Conservation (phyloP, 257 asterid genomes). For the Solanum pinnatisectum region DNA sequence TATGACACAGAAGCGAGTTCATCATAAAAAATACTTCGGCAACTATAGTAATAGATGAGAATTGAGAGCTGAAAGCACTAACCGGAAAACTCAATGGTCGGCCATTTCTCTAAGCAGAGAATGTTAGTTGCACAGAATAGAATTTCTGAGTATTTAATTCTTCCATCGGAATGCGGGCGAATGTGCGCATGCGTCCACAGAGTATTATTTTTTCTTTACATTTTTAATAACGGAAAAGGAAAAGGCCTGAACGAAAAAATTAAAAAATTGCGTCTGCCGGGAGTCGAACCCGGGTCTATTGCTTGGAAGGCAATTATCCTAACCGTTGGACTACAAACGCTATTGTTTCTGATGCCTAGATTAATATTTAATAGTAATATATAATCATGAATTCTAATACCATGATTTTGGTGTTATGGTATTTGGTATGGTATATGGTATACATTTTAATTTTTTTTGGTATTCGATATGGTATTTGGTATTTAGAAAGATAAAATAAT, state of each 20-base stretch:
- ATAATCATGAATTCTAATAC: too few species aligned
- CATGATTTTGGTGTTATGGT: background rate
- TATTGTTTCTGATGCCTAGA: background rate
- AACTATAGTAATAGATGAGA: background rate
- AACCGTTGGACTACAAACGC: background rate
- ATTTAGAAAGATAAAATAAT: too few species aligned
- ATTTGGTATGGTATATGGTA: too few species aligned
- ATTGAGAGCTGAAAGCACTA: background rate
- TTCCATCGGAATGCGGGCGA: background rate
- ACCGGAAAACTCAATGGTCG: background rate
- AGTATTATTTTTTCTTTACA: background rate
- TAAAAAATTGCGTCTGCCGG: constrained; percentile 50
- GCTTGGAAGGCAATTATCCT: constrained; percentile 99
- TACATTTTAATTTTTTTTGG: too few species aligned
- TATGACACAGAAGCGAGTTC: background rate
- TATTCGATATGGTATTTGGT: too few species aligned
- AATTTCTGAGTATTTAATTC: background rate
- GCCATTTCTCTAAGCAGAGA: background rate
- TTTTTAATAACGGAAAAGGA: background rate
- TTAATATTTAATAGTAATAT: too few species aligned
- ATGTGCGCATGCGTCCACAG: background rate
- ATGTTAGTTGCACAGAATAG: background rate
- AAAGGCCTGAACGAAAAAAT: background rate
- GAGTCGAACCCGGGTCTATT: constrained; percentile 99
- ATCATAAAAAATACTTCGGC: background rate